Conservation (phyloP, 2,329 filamentous ascomycete species). For the Alternaria alternata region DNA sequence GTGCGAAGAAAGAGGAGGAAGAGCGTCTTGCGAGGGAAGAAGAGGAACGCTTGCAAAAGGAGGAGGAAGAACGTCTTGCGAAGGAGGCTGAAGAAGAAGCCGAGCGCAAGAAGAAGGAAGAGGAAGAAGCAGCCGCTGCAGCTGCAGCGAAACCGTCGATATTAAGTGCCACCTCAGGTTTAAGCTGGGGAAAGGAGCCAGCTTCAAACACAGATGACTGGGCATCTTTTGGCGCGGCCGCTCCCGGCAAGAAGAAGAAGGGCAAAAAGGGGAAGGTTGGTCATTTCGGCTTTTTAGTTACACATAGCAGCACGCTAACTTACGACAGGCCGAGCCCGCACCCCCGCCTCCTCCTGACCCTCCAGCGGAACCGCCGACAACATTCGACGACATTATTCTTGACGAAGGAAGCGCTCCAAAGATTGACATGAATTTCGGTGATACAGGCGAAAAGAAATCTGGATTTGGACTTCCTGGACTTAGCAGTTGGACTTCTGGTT, state of each 20-base stretch:
- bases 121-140: conserved; percentile 45
- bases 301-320: conserved; percentile 41
- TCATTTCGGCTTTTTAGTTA: conserved; percentile 44
- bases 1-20: conserved; percentile 45
- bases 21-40: conserved; percentile 46
- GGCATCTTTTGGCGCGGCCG: conserved; percentile 31
- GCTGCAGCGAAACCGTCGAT: conserved; percentile 39
- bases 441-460: conserved; percentile 36
- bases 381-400: conserved; percentile 58
- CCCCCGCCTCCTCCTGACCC: conserved; percentile 43
- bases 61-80: conserved; percentile 47
- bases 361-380: conserved; percentile 47
- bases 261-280: conserved; percentile 52
- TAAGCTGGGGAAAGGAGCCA: conserved; percentile 41
- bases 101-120: conserved; percentile 47
- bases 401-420: conserved; percentile 56
- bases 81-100: conserved; percentile 52
- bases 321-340: conserved; percentile 37
- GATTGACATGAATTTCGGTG: conserved; percentile 57
- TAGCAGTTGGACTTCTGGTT: conserved; percentile 36
- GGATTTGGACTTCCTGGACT: conserved; percentile 34
- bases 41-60: conserved; percentile 44
- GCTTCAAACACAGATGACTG: conserved; percentile 41
- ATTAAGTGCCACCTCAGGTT: conserved; percentile 32
- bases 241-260: conserved; percentile 46